Base-by-base conservation (phyloP, 495 filamentous ascomycete species). In the Penicillium chermesinum region DNA sequence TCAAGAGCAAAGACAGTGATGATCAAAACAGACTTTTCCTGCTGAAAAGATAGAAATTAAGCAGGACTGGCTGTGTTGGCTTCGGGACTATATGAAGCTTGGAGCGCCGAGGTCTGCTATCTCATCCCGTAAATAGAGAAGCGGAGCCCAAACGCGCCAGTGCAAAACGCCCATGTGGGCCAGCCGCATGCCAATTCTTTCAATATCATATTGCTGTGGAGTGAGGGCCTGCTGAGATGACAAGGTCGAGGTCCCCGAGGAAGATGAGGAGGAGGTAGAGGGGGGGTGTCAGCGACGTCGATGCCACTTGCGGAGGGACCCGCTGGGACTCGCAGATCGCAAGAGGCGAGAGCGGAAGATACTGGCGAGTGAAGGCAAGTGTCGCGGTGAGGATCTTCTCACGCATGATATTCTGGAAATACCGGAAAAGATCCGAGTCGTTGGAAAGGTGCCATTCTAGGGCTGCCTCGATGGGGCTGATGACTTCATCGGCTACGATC, bases 131-230 rank as follows among this genome's bases (percentile, higher is more conserved):
- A 71, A 61, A 60, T 88, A 94, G 0, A 81, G 78, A 38, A 88
- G 65, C 22, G 82, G 81, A 5, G 80, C 83, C 89, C 89, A 96
- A 2, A 94, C 83, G 41, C 84, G 75, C 89, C 89, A 96, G 63
- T 96, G 89, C 17, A 95, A 66, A 15, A 89, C 75, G 7, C 82
- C 80, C 35, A 96, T 78, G 54, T 94, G 90, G 9, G 88, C 82
- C 33, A 93, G 70, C 21, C 86, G 81, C 47, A 78, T 81, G 1
- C 85, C 80, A 57, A 91, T 79, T 43, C 88, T 81, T 38, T 80
- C 77, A 14, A 87, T 64, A 43, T 80, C 78, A 19, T 67, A 73
- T 35, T 71, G 59, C 15, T 66, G 67, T 2, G 60, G 61, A 25
- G 58, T 54, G 27, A 46, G 34, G 14, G 41, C 12, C 25, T 49